Conservation (phyloP, 208 protist species). For the Acanthamoeba royreba region DNA sequence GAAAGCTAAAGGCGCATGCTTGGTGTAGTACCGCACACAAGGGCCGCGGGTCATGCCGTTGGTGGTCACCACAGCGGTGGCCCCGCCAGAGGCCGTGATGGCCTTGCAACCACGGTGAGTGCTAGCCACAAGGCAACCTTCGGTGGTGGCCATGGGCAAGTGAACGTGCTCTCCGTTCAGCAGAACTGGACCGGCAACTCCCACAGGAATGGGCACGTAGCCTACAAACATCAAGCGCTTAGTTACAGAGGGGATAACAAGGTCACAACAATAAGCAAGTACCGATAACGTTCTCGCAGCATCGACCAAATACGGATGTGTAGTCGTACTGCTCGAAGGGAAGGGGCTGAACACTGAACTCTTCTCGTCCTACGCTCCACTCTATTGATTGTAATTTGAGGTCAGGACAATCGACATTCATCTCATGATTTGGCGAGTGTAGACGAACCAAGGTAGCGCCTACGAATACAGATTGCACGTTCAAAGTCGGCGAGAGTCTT, state of each 20-base stretch:
- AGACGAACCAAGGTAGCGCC: neutral
- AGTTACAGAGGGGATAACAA: neutral
- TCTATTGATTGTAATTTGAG: no score
- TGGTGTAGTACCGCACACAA: slow-evolving; percentile 77
- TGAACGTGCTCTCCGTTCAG: slow-evolving; percentile 88
- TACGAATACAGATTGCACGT: slow-evolving; percentile 34
- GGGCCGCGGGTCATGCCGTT: slow-evolving; percentile 97
- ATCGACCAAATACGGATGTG: slow-evolving; percentile 87
- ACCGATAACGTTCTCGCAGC: slow-evolving; percentile 95
- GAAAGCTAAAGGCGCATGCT: neutral
- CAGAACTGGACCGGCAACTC: slow-evolving; percentile 91
- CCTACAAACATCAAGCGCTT: no score
- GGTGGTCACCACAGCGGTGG: slow-evolving; percentile 82
- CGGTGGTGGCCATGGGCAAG: slow-evolving; percentile 97
- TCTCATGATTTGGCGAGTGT: no score
- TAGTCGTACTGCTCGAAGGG: slow-evolving; percentile 90
- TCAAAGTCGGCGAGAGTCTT: slow-evolving; percentile 43
- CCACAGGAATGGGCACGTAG: slow-evolving; percentile 95
- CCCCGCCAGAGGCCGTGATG: slow-evolving; percentile 88
- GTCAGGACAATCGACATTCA: no score
- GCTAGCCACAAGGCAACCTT: slow-evolving; percentile 94
- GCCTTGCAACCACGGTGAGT: slow-evolving; percentile 94
- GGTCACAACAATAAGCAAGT: neutral
- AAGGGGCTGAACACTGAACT: slow-evolving; percentile 56
- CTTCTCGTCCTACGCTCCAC: neutral